These are phyloP conservation scores for Periconia sp. DNA, from an alignment of 2,329 filamentous ascomycete genomes.

Conservation along the genomic window DNA sequence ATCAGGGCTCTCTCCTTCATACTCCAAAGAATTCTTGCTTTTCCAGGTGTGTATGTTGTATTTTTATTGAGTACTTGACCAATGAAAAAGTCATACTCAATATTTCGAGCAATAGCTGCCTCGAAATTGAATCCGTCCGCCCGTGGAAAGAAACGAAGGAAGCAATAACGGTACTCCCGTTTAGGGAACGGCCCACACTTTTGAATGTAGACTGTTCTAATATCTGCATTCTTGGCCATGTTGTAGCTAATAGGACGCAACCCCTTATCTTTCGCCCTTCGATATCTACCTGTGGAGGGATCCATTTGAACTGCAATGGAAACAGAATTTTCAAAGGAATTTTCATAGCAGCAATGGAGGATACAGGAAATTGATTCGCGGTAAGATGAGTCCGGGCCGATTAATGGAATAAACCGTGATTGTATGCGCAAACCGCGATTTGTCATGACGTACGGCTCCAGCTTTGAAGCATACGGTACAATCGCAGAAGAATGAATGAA, in stretches of 20 bases:
- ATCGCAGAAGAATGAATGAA: neutral
- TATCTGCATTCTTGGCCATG: neutral
- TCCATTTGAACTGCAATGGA: neutral
- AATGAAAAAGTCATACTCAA: neutral
- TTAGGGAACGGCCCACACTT: neutral
- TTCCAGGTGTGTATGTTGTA: neutral
- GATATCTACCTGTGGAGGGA: neutral
- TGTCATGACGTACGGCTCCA: neutral
- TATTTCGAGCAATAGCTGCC: neutral
- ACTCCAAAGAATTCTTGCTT: neutral
- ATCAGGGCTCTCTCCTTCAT: neutral
- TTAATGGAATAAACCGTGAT: neutral
- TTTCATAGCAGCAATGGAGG: neutral
- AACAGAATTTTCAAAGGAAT: neutral
- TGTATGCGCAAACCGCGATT: neutral
- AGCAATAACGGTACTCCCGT: neutral
- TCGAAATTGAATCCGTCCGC: neutral
- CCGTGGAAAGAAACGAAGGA: neutral
- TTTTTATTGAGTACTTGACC: neutral
- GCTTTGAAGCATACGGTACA: neutral
- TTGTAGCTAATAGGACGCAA: neutral
- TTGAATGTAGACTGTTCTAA: neutral
- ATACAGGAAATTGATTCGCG: neutral
- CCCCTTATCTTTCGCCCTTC: neutral
- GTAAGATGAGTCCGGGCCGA: neutral